Base-by-base conservation (phyloP, 352 stramenopile genomes). In the Phytophthora megakarya region DNA sequence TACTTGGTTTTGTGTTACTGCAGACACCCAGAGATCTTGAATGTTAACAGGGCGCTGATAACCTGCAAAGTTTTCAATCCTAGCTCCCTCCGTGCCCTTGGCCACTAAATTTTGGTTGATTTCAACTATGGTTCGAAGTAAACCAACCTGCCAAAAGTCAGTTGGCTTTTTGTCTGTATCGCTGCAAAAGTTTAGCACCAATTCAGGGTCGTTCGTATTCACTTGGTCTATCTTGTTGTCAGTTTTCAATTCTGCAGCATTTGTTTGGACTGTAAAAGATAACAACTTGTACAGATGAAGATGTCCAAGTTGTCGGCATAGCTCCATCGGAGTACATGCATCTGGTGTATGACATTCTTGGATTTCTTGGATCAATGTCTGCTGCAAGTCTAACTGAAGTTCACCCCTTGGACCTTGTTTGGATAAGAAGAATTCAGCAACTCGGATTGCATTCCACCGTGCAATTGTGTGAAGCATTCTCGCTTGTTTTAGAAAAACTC, bases 371-470 rank as follows among this genome's bases (percentile, higher is more conserved):
- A 30, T 26, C 15, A 67, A 47, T 5, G 53, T 16, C 1, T 51
- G 28, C n/a, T 30, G 52, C 65, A 51, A 74, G 6, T 66, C 32
- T 44, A 47, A n/a, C 1, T 5, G 28, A 22, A 11, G 10, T 25
- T 48, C 11, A 43, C 42, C 28, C 26, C 12, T 48, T 22, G 28
- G 25, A 10, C 19, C 18, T 39, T 50, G 5, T 18, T 18, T 25
- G 33, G 33, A 47, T 10, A 67, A 19, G 21, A 43, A 67, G 13
- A 60, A 67, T 26, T 57, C 62, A 25, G 39, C 38, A 4, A 84
- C 16, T 1, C n/a, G 23, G 25, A 74, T 12, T 5, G 75, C 70
- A 58, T 87, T 84, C 70, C 71, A 86, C 5, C 64, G 63, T 6
- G 61, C 71, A 11, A 75, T 51, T 9, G 26, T 16, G 18, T 70